Evolutionary conservation across 2,329 filamentous ascomycete species (phyloP), one percentile per base, ranked within the genome.

Genomic region (Fusarium sp.): DNA sequence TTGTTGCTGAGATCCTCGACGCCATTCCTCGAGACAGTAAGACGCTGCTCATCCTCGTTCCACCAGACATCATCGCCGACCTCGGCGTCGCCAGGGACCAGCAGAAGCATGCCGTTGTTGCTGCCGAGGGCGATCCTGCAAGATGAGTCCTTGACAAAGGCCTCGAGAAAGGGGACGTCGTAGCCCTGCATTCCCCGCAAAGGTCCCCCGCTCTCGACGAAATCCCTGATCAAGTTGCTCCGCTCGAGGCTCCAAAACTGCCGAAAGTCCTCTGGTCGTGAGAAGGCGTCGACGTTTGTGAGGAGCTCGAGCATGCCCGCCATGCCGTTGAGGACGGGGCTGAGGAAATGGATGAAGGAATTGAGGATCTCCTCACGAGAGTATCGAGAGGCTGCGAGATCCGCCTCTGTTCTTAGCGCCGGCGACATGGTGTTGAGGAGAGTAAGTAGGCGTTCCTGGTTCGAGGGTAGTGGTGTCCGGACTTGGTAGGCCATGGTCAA

Each of bases 171-270:
- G 9, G 56, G 61, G 25, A 70, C 60, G 8, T 72, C 68, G 47
- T 65, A 67, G 41, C 71, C 68, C 23, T 71, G 52, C 48, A 65
- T 56, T 35, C 63, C 51, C 19, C 65, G 63, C 25, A 66, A 53
- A 6, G 68, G 63, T 6, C 66, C 63, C 9, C 63, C 68, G 50
- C 66, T 71, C 39, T 70, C 69, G 43, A 73, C 65, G 31, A 72
- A 69, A 36, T 76, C 73, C 23, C 65, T 62, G 53, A 76, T 72
- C 33, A 76, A 61, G 27, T 76, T 76, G 51, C 68, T 68, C 15
- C 61, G 70, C 50, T 72, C 72, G 10, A 76, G 65, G 17, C 61
- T 69, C 74, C 74, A 76, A 51, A 76, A 76, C 31, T 73, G 69
- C 10, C 74, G 62, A 53, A 76, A 76, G 43, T 70, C 68, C 19